Evolutionary conservation across 2,329 filamentous ascomycete genomes (phyloP).

Genomic region (Epichloe amarillans): DNA sequence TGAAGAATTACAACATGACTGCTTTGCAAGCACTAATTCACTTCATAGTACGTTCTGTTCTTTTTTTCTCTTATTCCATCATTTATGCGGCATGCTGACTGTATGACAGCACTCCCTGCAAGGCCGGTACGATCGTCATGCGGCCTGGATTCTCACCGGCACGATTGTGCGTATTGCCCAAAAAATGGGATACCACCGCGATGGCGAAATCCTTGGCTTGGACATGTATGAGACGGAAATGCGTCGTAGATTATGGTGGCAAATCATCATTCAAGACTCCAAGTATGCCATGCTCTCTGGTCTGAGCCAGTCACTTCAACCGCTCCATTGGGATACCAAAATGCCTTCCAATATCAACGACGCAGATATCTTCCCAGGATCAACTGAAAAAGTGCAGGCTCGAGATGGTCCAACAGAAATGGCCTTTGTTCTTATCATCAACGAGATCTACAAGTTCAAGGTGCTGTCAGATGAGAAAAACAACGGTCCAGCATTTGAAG

Average conservation of each 20-base stretch:
- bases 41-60: conserved; percentile 33
- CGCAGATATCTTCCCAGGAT: conserved; percentile 40
- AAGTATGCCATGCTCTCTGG: conserved; percentile 45
- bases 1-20: conserved; percentile 43
- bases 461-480: conserved; percentile 27
- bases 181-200: conserved; percentile 51
- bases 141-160: conserved; percentile 47
- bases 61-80: neutral
- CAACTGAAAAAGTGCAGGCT: conserved; percentile 35
- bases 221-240: conserved; percentile 54
- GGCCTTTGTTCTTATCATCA: conserved; percentile 40
- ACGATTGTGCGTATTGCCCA: conserved; percentile 50
- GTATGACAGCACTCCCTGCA: conserved; percentile 38
- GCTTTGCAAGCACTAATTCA: conserved; percentile 46
- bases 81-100: neutral
- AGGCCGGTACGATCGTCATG: conserved; percentile 44
- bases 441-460: conserved; percentile 37
- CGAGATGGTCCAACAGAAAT: conserved; percentile 48
- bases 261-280: conserved; percentile 44
- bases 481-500: conserved; percentile 34
- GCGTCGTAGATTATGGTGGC: conserved; percentile 55
- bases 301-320: conserved; percentile 37
- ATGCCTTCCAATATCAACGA: conserved; percentile 46
- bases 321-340: conserved; percentile 42
- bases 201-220: conserved; percentile 42